Base-by-base conservation (phyloP, 371 early-diverging fungal genomes). In the Syncephalis plumigaleata region DNA sequence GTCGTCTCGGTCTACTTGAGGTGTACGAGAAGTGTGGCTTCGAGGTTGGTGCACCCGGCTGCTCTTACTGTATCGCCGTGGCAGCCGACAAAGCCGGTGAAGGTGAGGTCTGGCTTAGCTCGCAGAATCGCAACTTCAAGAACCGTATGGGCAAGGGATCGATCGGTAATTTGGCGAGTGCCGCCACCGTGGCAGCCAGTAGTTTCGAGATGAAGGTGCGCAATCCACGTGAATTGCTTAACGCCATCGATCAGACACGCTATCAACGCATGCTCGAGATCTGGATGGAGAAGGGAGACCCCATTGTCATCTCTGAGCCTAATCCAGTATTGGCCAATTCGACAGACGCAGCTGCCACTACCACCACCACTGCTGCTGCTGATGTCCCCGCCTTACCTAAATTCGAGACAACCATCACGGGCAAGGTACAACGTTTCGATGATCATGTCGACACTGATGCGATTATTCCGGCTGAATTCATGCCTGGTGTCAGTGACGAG, bases 121-220 rank as follows among this genome's bases (percentile, higher is more conserved):
- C 77, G 42, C 83, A 82, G 65, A 82, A 82, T 68, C 70, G 83
- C 45, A 82, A 82, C 63, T 82, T 82, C 61, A 78, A 74, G 61
- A 82, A 82, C 64, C 73, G 83, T 47, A 82, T 82, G 83, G 83
- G 83, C 18, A 80, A 82, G 44, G 83, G 83, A 36, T 75, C 77
- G 23, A 83, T 82, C 44, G 82, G 68, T 43, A 83, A 82, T 61
- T 63, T 82, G 39, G 73, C 79, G 15, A 72, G 73, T 18, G 84
- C 83, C 21, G 79, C 83, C 37, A 81, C 84, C 8, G 84, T 83
- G n/a, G 83, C 83, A 21, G 83, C 84, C 3, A 79, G 79, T 15
- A 68, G 75, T 24, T 83, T 82, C 47, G 69, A 63, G 60, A 83
- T 82, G 80, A 65, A 65, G 53, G 61, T 80, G 36, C 64, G 68